These are phyloP conservation scores for Penicillium malachiteum DNA, from an alignment of 495 filamentous ascomycete genomes.

Conservation along the genomic window DNA sequence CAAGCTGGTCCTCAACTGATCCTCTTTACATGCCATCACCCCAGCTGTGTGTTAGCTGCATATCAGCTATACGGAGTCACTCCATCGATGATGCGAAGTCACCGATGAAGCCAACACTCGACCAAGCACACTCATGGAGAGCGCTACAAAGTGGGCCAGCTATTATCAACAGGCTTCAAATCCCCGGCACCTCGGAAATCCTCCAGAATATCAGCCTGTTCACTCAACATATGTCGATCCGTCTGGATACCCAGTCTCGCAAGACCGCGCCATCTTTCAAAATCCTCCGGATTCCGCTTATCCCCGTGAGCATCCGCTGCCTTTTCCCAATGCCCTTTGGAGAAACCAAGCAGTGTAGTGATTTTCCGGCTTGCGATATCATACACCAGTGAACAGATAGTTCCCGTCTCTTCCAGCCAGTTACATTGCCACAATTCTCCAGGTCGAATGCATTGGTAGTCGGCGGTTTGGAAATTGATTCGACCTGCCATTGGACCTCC, in stretches of 20 bases:
- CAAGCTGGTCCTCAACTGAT: too few species aligned
- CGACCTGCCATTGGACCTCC: constrained; percentile 41
- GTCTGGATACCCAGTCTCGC: constrained; percentile 33
- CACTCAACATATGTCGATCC: constrained; percentile 36
- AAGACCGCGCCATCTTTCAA: constrained; percentile 34
- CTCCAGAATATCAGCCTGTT: constrained; percentile 40
- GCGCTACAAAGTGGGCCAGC: constrained; percentile 30
- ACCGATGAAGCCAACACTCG: too few species aligned
- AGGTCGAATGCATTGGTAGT: constrained; percentile 40
- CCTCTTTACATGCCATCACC: not conserved
- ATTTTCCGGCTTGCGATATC: constrained; percentile 33
- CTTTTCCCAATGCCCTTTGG: constrained; percentile 39
- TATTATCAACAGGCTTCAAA: constrained; percentile 31
- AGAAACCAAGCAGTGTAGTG: constrained; percentile 37
- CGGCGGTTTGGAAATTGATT: constrained; percentile 36
- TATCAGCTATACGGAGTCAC: too few species aligned
- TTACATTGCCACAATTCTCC: constrained; percentile 42
- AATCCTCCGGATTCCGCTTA: constrained; percentile 33
- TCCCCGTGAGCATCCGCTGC: constrained; percentile 36
- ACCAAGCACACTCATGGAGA: too few species aligned
- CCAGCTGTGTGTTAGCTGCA: not conserved
- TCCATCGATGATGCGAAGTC: too few species aligned
- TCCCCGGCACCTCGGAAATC: constrained; percentile 35
- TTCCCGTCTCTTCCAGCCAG: constrained; percentile 43
- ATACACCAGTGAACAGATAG: constrained; percentile 39